These are phyloP conservation scores for Podila epigama DNA, from an alignment of 192 early-diverging fungal species.

Conservation along the genomic window DNA sequence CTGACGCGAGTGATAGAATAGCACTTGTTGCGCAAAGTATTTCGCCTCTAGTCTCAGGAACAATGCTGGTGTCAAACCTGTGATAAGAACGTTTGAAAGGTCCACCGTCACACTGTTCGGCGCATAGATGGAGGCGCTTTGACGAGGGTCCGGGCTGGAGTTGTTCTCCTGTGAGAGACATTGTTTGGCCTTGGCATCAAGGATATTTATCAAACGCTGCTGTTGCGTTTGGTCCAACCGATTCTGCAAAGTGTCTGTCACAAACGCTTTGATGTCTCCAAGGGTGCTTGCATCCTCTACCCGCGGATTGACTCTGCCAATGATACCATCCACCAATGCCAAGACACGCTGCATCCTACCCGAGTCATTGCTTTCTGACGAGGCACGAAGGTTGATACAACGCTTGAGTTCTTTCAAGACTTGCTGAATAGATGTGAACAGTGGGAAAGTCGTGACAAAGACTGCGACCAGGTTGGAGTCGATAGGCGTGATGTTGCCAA, in stretches of 20 bases:
- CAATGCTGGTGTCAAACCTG: slow-evolving; percentile 67
- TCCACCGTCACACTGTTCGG: slow-evolving; percentile 40
- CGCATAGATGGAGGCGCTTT: neutral
- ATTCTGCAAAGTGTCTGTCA: slow-evolving; percentile 1
- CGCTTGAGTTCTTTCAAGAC: slow-evolving; percentile 29
- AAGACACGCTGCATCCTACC: neutral
- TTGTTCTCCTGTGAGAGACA: neutral
- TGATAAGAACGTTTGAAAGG: slow-evolving; percentile 58
- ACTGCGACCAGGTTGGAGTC: slow-evolving; percentile 30
- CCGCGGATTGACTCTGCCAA: neutral
- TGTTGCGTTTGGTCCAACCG: neutral
- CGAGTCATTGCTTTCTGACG: neutral
- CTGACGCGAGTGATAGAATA: slow-evolving; percentile 65
- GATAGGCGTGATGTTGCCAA: slow-evolving; percentile 19
- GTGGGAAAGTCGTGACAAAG: slow-evolving; percentile 51
- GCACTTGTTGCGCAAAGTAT: slow-evolving; percentile 74
- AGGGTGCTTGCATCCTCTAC: neutral
- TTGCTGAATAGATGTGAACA: slow-evolving; percentile 42
- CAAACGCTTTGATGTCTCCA: slow-evolving; percentile 8
- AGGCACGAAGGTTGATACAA: slow-evolving; percentile 1
- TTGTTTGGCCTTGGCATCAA: neutral
- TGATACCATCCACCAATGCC: slow-evolving; percentile 12
- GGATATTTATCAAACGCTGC: neutral
- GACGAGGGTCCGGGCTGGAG: neutral
- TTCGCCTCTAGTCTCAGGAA: slow-evolving; percentile 65